phyloP scores from a whole-genome alignment of 352 stramenopile species.

The Phytophthora sp. region DNA sequence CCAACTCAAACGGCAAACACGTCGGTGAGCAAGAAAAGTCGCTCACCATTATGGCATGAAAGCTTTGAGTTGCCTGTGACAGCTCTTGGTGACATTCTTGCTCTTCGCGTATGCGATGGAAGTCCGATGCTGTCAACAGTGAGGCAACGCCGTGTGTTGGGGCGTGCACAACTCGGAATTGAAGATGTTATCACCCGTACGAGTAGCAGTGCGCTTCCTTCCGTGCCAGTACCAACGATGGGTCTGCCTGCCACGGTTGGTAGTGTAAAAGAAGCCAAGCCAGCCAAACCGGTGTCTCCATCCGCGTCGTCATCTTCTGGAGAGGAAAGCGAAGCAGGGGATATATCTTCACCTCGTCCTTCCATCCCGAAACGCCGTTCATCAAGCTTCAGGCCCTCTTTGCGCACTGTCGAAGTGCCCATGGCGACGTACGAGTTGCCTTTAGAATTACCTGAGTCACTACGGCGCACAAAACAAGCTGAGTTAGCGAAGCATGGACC shows the following conservation, averaged over 20 bases:
- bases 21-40: constrained; percentile 65
- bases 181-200: constrained; percentile 53
- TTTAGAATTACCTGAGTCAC: constrained; percentile 63
- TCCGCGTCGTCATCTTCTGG: constrained; percentile 16
- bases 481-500: constrained; percentile 56
- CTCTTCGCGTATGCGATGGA: constrained; percentile 63
- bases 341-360: background rate
- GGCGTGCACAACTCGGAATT: constrained; percentile 45
- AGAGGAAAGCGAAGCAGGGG: constrained; percentile 12
- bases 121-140: constrained; percentile 28
- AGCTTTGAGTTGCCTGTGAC: constrained; percentile 58
- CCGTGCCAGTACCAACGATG: background rate
- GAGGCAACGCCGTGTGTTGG: constrained; percentile 54
- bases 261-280: background rate
- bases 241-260: background rate
- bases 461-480: constrained; percentile 44
- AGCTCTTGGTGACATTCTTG: constrained; percentile 54
- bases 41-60: constrained; percentile 66
- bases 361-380: constrained; percentile 5
- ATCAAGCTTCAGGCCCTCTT: constrained; percentile 1
- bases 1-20: constrained; percentile 45
- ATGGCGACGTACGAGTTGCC: constrained; percentile 73
- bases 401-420: constrained; percentile 15
- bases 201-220: constrained; percentile 4
- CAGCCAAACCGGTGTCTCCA: background rate